Base-by-base conservation (phyloP, 1,139 yeast genomes). In the Hansenula anomala region DNA sequence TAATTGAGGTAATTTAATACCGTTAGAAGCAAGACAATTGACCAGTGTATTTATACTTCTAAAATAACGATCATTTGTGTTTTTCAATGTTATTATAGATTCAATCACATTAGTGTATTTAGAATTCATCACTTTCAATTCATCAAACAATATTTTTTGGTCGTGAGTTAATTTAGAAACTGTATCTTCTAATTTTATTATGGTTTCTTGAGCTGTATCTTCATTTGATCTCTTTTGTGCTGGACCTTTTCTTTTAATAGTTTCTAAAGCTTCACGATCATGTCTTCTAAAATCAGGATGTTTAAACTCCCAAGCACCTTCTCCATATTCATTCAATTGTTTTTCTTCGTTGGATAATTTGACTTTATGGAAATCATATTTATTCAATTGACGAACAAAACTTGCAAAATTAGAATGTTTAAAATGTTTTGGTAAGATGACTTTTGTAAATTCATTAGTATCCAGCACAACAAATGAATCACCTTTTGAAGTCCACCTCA, bases 281-380 rank as follows among this genome's bases (percentile, higher is more conserved):
- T 86, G 79, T 31, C 76, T 74, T 48, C 76, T 75, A 60, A 92
- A 92, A 48, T 81, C 89, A 0, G 96, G 95, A 59, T 92, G 97
- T 57, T 80, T 80, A 65, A 92, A 92, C 58, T 90, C 97, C 97
- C 97, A 92, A 18, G 92, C 81, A 57, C 82, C 81, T 44, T 85
- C 94, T 29, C 90, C 88, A 52, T 81, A 83, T 38, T 75, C 74
- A 34, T 66, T 66, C 45, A 64, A 68, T 43, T 69, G 69, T 41
- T 75, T 79, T 51, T 78, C 67, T 59, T 63, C 71, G 28, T 61
- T 65, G 23, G 69, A 63, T 42, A 60, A 52, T 44, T 66, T 66
- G 20, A 92, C 95, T 63, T 92, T 92, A 64, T 92, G 97, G 73
- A 95, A 92, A 53, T 94, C 98, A 56, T 92, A 92, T 69, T 92